These are phyloP conservation scores for Penicillium aurantiogriseum DNA, from an alignment of 2,329 filamentous ascomycete species.

Conservation along the genomic window DNA sequence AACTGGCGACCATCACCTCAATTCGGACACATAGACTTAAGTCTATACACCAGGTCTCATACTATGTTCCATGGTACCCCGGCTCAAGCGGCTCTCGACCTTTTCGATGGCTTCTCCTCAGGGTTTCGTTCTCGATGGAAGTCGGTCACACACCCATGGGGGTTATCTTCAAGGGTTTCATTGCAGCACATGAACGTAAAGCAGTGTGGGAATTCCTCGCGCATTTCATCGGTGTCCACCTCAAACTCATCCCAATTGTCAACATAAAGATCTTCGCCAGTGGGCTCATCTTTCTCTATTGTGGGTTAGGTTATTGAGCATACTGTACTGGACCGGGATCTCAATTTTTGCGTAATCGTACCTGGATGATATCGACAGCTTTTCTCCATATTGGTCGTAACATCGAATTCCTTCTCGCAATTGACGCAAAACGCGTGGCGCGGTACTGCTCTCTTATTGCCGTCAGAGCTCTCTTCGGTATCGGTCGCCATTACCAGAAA, in stretches of 20 bases:
- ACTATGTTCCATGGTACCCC: background rate
- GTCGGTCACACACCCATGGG: background rate
- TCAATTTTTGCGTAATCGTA: background rate
- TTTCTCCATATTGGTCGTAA: background rate
- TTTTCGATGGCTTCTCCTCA: background rate
- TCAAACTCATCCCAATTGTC: background rate
- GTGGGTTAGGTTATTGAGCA: background rate
- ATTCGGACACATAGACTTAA: background rate
- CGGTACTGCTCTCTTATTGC: background rate
- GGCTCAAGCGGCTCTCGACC: background rate
- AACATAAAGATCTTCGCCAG: background rate
- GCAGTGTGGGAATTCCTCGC: background rate
- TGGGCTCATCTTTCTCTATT: background rate
- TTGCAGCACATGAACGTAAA: background rate
- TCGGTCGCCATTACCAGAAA: background rate
- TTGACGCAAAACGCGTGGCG: background rate
- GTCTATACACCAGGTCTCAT: too few relatives aligned
- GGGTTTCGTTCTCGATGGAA: background rate
- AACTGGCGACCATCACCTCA: too few relatives aligned
- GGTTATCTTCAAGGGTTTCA: background rate
- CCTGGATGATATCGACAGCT: background rate
- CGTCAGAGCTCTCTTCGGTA: background rate
- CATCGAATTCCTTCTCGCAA: slow-evolving; percentile 1
- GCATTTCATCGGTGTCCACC: background rate
- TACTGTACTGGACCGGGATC: background rate